Percentiles rank a stretch among this genome's conserved stretches.
Conservation (phyloP, 495 filamentous ascomycete genomes). For the Aspergillus haitiensis region DNA sequence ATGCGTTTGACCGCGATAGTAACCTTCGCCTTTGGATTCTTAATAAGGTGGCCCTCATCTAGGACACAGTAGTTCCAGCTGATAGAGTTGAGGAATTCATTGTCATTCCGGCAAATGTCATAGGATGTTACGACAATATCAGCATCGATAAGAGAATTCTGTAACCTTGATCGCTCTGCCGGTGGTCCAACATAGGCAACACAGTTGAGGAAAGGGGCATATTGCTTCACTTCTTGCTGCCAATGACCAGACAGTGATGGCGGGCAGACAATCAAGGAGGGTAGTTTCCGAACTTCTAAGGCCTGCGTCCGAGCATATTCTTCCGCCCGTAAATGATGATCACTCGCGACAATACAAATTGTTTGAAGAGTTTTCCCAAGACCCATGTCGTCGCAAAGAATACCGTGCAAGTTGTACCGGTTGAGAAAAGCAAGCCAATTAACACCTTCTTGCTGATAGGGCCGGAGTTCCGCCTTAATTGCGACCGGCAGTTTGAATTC, state of each 20-base stretch:
- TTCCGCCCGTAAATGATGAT: conserved; percentile 90
- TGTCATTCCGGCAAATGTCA: conserved; percentile 93
- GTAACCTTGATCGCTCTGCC: conserved; percentile 68
- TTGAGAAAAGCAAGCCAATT: conserved; percentile 99
- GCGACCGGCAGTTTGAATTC: conserved; percentile 89
- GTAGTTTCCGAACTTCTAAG: conserved; percentile 73
- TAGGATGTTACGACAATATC: conserved; percentile 98
- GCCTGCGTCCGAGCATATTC: conserved; percentile 79
- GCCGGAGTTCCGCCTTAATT: conserved; percentile 93
- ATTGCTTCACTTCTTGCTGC: conserved; percentile 94
- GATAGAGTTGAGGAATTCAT: conserved; percentile 75
- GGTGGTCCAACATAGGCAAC: conserved; percentile 90
- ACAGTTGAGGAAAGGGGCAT: conserved; percentile 87
- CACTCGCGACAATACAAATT: conserved; percentile 94
- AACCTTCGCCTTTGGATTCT: conserved; percentile 94
- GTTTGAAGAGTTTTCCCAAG: conserved; percentile 97
- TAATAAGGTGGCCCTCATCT: conserved; percentile 97
- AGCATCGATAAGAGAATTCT: conserved; percentile 64
- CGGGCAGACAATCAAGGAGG: conserved; percentile 92
- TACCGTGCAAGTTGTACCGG: conserved; percentile 94
- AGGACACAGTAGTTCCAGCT: conserved; percentile 97
- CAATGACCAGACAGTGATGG: conserved; percentile 98
- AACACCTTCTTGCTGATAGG: conserved; percentile 97
- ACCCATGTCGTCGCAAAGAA: conserved; percentile 99
- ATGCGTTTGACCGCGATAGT: conserved; percentile 87